A percentile compares a stretch with the other conserved stretches of the same genome.
These are phyloP conservation scores for Trypanosoma cruzi DNA, from an alignment of 208 protist species.

Conservation along the genomic window DNA sequence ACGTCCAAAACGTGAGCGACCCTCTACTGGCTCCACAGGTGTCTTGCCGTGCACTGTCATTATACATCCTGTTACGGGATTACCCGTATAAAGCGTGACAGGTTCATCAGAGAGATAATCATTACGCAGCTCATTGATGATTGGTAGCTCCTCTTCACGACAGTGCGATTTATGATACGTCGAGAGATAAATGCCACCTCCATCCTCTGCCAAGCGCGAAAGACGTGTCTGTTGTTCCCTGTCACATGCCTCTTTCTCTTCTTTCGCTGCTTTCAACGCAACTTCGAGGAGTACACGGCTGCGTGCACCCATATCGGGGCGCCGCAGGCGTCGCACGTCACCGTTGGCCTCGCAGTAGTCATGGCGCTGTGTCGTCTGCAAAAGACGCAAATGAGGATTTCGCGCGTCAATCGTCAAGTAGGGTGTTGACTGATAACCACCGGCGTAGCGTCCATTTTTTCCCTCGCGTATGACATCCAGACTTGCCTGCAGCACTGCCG, in stretches of 20 bases:
- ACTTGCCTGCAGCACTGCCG: constrained; percentile 35
- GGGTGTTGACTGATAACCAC: constrained; percentile 73
- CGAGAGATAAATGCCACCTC: constrained; percentile 20
- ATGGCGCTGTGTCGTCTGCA: constrained; percentile 68
- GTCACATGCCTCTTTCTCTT: constrained; percentile 37
- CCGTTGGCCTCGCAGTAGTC: constrained; percentile 65
- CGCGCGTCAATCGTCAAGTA: constrained; percentile 65
- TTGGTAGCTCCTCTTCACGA: constrained; percentile 44
- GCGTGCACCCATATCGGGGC: constrained; percentile 71
- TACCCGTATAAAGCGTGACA: constrained; percentile 88
- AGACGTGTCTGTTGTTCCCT: constrained; percentile 19
- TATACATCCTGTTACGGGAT: constrained; percentile 70
- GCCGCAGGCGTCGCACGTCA: constrained; percentile 51
- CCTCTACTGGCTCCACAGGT: constrained; percentile 46
- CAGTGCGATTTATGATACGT: constrained; percentile 34
- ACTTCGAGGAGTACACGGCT: constrained; percentile 61
- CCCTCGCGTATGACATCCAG: constrained; percentile 65
- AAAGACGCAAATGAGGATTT: constrained; percentile 43
- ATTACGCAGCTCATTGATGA: constrained; percentile 54
- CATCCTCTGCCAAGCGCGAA: constrained; percentile 6
- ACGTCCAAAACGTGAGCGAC: constrained; percentile 60
- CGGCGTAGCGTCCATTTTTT: constrained; percentile 47
- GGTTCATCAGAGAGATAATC: constrained; percentile 82
- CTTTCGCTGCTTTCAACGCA: constrained; percentile 49
- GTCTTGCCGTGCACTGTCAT: constrained; percentile 92